Conservation (phyloP, 139 green algal species). For the Volvox reticuliferus region DNA sequence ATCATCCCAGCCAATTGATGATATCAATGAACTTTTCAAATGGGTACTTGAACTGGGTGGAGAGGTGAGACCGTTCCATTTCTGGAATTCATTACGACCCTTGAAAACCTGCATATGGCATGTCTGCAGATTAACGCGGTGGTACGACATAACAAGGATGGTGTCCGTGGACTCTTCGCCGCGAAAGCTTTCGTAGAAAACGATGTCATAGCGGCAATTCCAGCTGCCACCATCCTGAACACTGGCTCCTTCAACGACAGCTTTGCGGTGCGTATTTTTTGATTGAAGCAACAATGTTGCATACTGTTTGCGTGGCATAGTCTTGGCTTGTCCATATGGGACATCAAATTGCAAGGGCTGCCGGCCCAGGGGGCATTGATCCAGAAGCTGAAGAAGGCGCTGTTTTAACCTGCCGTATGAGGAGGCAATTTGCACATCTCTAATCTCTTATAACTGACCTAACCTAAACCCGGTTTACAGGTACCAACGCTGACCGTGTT, state of each 20-base stretch:
- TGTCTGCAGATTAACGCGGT: background rate
- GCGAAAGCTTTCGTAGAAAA: background rate
- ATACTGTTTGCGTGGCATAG: no score
- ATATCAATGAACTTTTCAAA: background rate
- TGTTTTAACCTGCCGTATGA: no score
- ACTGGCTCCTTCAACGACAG: background rate
- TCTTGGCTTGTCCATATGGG: no score
- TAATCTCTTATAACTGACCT: no score
- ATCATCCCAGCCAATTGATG: background rate
- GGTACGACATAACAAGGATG: background rate
- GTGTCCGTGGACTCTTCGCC: conserved; percentile 13
- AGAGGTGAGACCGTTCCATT: background rate
- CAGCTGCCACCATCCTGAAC: conserved; percentile 23
- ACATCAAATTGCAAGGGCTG: no score
- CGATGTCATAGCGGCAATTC: background rate
- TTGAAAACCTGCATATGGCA: background rate
- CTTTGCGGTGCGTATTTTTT: background rate
- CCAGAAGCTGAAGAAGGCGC: no score
- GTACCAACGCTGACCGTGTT: conserved; percentile 25
- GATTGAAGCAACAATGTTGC: no score
- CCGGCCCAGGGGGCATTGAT: no score
- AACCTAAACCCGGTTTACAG: background rate
- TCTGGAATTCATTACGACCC: background rate
- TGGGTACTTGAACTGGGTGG: conserved; percentile 27
- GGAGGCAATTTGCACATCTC: no score